A percentile compares a stretch with the other conserved stretches of the same genome.
phyloP scores from a whole-genome alignment of 495 filamentous ascomycete genomes.

The Hypoxylon crocopeplum region DNA sequence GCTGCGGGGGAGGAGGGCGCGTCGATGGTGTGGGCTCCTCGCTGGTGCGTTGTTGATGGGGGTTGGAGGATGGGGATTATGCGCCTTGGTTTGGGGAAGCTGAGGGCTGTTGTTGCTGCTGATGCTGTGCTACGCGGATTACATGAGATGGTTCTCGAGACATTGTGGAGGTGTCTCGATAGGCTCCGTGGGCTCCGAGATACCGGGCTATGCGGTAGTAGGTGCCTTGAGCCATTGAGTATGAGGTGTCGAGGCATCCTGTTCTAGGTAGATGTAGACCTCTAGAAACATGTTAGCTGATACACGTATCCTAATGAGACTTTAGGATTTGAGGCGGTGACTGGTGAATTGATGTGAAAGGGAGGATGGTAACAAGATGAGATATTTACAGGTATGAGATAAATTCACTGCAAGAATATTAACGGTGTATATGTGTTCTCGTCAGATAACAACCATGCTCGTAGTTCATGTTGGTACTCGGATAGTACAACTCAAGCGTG shows the following conservation, averaged over 20 bases:
- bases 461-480: too few relatives aligned
- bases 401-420: too few relatives aligned
- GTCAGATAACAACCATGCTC: too few relatives aligned
- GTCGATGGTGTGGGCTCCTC: slow-evolving; percentile 34
- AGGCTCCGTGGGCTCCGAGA: background rate
- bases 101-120: slow-evolving; percentile 15
- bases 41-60: slow-evolving; percentile 6
- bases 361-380: too few relatives aligned
- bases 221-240: slow-evolving; percentile 4
- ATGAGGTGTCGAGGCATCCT: slow-evolving; percentile 13
- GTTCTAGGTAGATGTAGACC: background rate
- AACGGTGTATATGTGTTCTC: too few relatives aligned
- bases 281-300: slow-evolving; percentile 16
- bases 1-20: slow-evolving; percentile 23
- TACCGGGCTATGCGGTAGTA: background rate
- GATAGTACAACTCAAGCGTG: too few relatives aligned
- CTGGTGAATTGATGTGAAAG: background rate
- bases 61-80: slow-evolving; percentile 16
- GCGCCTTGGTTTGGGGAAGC: slow-evolving; percentile 32
- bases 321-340: background rate
- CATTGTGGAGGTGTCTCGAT: slow-evolving; percentile 8
- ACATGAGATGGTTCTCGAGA: background rate
- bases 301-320: background rate
- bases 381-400: background rate
- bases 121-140: background rate